Percentiles rank a stretch among this genome's conserved stretches.
These are phyloP conservation scores for Termitomyces sp. DNA, from an alignment of 768 basidiomycete genomes.

Conservation along the genomic window DNA sequence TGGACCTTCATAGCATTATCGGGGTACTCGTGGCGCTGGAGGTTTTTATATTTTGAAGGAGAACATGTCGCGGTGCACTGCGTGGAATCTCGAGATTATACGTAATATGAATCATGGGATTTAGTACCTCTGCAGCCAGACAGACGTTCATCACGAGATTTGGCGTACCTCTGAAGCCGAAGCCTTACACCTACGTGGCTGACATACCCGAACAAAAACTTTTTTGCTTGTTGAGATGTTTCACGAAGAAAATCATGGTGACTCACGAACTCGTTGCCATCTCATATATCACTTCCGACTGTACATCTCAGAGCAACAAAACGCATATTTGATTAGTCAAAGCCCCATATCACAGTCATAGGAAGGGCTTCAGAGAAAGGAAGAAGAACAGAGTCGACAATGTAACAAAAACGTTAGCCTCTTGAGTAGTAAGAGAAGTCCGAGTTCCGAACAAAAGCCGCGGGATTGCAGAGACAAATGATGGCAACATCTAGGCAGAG, in stretches of 20 bases:
- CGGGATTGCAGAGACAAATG: background rate
- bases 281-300: background rate
- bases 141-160: background rate
- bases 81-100: background rate
- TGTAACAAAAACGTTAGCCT: background rate
- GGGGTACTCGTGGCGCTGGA: background rate
- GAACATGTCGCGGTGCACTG: background rate
- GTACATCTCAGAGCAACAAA: background rate
- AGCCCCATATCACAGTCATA: background rate
- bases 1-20: background rate
- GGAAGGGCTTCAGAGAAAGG: no score
- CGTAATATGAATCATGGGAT: background rate
- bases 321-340: background rate
- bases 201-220: background rate
- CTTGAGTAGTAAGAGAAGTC: background rate
- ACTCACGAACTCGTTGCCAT: background rate
- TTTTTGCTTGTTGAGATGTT: no score
- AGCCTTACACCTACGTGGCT: background rate
- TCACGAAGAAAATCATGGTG: background rate
- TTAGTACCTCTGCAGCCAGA: background rate
- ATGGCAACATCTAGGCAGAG: no score
- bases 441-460: background rate
- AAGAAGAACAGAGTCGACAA: background rate
- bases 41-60: background rate
- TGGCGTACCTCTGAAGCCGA: background rate